Evolutionary conservation across 768 basidiomycete genomes (phyloP), one percentile per base, ranked within the genome.

Genomic region (Cyclocybe cylindracea): DNA sequence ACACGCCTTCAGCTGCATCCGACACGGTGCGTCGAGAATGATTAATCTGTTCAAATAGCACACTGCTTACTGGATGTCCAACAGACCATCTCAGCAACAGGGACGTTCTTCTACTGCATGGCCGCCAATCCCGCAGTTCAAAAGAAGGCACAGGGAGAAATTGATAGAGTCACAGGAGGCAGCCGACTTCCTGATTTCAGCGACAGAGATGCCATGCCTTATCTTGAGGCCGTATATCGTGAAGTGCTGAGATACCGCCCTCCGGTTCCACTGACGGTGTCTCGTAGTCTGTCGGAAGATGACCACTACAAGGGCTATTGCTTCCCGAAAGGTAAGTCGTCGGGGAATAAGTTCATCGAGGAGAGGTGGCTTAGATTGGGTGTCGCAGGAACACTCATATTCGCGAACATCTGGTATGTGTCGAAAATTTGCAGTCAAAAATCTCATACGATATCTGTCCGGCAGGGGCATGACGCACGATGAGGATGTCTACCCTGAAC

Each of bases 61-160:
- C 31, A 33, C 32, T 33, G 16, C 29, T 39, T 41, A 13, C 35
- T 32, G 14, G 32, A 8, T 18, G 31, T 10, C 14, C 37, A 36
- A n/a, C 13, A n/a, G 57, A 59, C 51, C 6, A 51, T 61, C 3
- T 54, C 56, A n/a, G 49, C 53, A 1, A 62, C 58, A 9, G 40
- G 40, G 5, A 43, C 51, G 2, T 61, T 74, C 55, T 46, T 74
- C 37, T 61, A 71, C n/a, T 59, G 60, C 8, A 64, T 73, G 63
- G 52, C 65, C 3, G 46, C 54, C 3, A 50, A 70, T 50, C 72
- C 73, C 0, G 62, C 70, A 1, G 56, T 66, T 0, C 70, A 70
- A 48, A 50, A 44, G n/a, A 66, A 65, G 49, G 72, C 69, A 2
- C 72, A 70, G 51, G 60, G 29, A 2, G 72, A 74, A 46, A 61